A percentile compares a stretch with the other conserved stretches of the same genome.
phyloP scores from a whole-genome alignment of 176 grass and related monocot species.

The Calamus simplicifolius region DNA sequence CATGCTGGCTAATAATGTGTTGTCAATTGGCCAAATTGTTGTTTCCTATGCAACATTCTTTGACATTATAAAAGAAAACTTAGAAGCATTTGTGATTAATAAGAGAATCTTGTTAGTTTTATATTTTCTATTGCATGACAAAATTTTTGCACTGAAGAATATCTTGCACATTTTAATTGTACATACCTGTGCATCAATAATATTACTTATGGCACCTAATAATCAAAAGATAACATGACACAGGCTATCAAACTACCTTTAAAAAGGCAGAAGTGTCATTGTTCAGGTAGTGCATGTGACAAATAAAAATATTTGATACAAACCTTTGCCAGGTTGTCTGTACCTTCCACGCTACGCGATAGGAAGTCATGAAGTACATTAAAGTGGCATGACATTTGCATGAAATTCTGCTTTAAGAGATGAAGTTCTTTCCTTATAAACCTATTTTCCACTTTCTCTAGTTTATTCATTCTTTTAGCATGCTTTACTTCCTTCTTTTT shows the following conservation, averaged over 20 bases:
- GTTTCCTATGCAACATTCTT: too few relatives aligned
- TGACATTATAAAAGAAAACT: too few relatives aligned
- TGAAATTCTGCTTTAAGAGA: conserved; percentile 55
- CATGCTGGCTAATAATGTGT: too few relatives aligned
- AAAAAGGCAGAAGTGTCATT: not conserved
- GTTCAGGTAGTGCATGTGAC: conserved; percentile 6
- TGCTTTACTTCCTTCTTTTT: conserved; percentile 75
- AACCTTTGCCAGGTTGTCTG: conserved; percentile 53
- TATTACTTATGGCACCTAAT: too few relatives aligned
- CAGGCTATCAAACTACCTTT: not conserved
- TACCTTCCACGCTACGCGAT: conserved; percentile 46
- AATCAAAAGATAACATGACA: too few relatives aligned
- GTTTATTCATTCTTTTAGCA: conserved; percentile 47
- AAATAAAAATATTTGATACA: conserved; percentile 34
- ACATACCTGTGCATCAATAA: too few relatives aligned
- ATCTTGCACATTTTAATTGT: too few relatives aligned
- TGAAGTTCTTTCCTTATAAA: conserved; percentile 60
- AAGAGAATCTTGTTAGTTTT: too few relatives aligned
- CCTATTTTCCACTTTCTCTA: conserved; percentile 55
- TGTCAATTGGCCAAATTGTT: too few relatives aligned
- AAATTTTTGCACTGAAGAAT: too few relatives aligned
- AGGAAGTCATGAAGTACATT: conserved; percentile 69
- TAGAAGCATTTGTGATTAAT: too few relatives aligned
- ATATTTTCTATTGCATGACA: too few relatives aligned
- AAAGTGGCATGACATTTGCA: conserved; percentile 51